A percentile compares a stretch with the other conserved stretches of the same genome.
phyloP scores from a whole-genome alignment of 2,329 filamentous ascomycete species.

The Apiospora arundinis region DNA sequence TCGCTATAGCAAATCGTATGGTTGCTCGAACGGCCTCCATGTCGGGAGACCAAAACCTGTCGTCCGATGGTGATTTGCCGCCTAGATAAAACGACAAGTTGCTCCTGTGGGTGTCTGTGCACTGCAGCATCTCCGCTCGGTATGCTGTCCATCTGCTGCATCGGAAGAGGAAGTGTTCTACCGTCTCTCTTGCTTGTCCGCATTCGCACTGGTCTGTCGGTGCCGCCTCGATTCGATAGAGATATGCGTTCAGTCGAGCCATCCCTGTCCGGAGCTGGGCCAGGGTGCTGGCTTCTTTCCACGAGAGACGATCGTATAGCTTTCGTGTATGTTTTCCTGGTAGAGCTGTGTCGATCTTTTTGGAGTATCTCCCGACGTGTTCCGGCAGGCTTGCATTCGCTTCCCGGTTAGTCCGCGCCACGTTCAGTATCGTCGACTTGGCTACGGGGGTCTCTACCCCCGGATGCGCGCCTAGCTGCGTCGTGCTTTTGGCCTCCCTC shows the following conservation, averaged over 20 bases:
- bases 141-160: slow-evolving; percentile 1
- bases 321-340: background rate
- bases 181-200: no score
- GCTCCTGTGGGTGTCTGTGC: background rate
- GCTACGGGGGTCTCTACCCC: background rate
- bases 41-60: background rate
- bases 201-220: no score
- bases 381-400: background rate
- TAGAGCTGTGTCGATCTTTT: background rate
- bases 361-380: background rate
- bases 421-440: slow-evolving; percentile 23
- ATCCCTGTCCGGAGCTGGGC: slow-evolving; percentile 6
- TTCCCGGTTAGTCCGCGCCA: background rate
- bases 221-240: background rate
- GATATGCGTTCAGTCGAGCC: slow-evolving; percentile 7
- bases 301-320: slow-evolving; percentile 1
- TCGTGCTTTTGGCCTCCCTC: slow-evolving; percentile 13
- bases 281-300: background rate
- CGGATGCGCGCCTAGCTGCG: background rate
- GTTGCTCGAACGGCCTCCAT: slow-evolving; percentile 12
- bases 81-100: slow-evolving; percentile 2
- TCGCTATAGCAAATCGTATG: slow-evolving; percentile 11
- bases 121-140: background rate
- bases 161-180: slow-evolving; percentile 15
- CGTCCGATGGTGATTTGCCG: slow-evolving; percentile 1